These are phyloP conservation scores for Thyridium curvatum DNA, from an alignment of 2,329 filamentous ascomycete species.

Conservation along the genomic window DNA sequence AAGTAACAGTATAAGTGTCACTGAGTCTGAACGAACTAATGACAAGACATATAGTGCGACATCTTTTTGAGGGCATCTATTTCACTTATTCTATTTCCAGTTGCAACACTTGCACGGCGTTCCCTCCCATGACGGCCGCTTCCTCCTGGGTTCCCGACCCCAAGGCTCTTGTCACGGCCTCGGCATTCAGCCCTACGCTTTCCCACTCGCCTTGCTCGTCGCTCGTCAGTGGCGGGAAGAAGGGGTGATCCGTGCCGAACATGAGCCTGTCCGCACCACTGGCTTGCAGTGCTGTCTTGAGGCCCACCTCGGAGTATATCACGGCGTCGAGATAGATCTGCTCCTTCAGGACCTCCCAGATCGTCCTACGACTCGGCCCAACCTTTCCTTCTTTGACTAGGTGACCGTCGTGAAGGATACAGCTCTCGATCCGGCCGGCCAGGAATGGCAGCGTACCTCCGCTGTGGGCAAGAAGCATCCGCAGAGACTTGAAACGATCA, in stretches of 20 bases:
- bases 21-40: too few relatives aligned
- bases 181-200: constrained; percentile 50
- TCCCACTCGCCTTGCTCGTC: constrained; percentile 62
- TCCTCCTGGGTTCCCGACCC: constrained; percentile 7
- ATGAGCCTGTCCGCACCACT: constrained; percentile 60
- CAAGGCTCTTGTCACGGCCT: constrained; percentile 8
- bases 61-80: too few relatives aligned
- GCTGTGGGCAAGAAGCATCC: constrained; percentile 78
- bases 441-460: constrained; percentile 86
- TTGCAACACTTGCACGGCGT: constrained; percentile 9
- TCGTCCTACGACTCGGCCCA: constrained; percentile 36
- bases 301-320: constrained; percentile 68
- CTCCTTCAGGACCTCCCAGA: constrained; percentile 53
- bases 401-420: constrained; percentile 75
- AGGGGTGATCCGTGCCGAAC: constrained; percentile 80
- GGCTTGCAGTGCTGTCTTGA: constrained; percentile 65
- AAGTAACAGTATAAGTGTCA: too few relatives aligned
- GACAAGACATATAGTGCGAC: too few relatives aligned
- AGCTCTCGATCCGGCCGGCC: constrained; percentile 82
- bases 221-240: constrained; percentile 68
- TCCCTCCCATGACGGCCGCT: constrained; percentile 9
- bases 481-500: constrained; percentile 62
- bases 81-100: constrained; percentile 6
- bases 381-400: constrained; percentile 58
- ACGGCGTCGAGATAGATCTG: constrained; percentile 89